Base-by-base conservation (phyloP, 2,329 filamentous ascomycete species). In the Paradendryphiella salina region DNA sequence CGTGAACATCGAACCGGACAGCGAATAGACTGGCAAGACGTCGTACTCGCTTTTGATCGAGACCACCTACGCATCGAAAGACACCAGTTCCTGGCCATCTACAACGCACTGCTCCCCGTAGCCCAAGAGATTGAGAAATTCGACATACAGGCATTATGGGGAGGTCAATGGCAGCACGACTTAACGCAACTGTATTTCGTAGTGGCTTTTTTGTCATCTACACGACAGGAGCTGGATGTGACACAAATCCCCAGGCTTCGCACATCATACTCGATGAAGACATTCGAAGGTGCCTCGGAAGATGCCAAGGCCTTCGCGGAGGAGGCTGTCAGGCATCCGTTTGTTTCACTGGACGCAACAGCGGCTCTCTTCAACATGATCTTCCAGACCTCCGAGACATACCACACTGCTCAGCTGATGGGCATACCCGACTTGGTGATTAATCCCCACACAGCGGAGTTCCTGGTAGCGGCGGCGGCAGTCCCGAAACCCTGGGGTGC, bases 121-220 rank as follows among this genome's bases (percentile, higher is more conserved):
- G 89, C 91, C 2, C 73, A 76, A 26, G 80, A 82, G 8, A 77
- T 83, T 39, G 76, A 81, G 13, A 77, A 78, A 20, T 85, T 97
- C 62, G 90, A 96, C 68, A 87, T 99, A 36, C 91, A 96, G 70
- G 82, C 81, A 32, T 78, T 99, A 17, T 97, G 94, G 92, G 92
- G 92, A 51, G 92, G 92, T 6, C 65, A 84, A 55, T 99, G 95
- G 93, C 85, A 87, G 56, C 84, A 95, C 60, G 83, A 88, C 11
- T 86, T 96, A 56, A 90, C 94, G 0, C 93, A 97, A 59, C 78
- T 99, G 29, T 95, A 92, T n/a, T 96, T 97, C 70, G 84, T 97
- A 46, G 87, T 88, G 57, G 91, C 91, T 14, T 96, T 93, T 70
- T 81, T 93, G 17, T 89, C 88, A 3, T 82, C 92, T 49, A 83